Evolutionary conservation across 75 land plant genomes (phyloP).

Genomic region (Selaginella tamariscina): DNA sequence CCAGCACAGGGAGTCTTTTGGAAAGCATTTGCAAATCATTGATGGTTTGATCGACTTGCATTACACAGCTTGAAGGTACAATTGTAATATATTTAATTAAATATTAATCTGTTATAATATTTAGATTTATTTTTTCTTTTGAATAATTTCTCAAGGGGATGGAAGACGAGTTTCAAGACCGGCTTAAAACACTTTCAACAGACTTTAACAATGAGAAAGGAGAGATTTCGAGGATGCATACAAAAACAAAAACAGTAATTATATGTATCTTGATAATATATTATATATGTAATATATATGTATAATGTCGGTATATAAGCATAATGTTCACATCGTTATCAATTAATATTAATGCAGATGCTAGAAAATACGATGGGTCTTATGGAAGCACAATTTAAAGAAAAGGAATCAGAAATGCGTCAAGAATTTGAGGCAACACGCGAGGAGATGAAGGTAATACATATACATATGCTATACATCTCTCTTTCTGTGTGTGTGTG

Average conservation of each 20-base stretch:
- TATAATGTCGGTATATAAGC: too few relatives aligned
- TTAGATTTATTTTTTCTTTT: too few relatives aligned
- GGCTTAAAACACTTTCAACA: conserved; percentile 13
- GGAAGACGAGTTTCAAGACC: conserved; percentile 25
- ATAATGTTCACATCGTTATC: too few relatives aligned
- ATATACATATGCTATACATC: background rate
- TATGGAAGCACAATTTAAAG: conserved; percentile 27
- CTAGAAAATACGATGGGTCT: conserved; percentile 21
- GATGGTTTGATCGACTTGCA: conserved; percentile 25
- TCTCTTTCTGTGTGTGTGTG: too few relatives aligned
- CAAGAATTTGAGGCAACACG: conserved; percentile 28
- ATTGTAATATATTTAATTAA: too few relatives aligned
- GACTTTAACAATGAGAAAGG: conserved; percentile 20
- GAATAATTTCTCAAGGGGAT: conserved; percentile 6
- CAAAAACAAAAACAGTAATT: conserved; percentile 20
- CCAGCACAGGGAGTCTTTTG: conserved; percentile 19
- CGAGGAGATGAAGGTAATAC: conserved; percentile 25
- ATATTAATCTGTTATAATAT: too few relatives aligned
- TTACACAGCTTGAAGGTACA: conserved; percentile 21
- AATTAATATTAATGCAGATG: conserved; percentile 13
- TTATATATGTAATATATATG: too few relatives aligned
- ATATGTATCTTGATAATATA: too few relatives aligned
- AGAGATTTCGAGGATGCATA: conserved; percentile 14
- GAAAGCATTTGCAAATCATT: conserved; percentile 24
- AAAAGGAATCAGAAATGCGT: conserved; percentile 20